Conservation (phyloP, 768 basidiomycete species). For the Tulasnella sp. region DNA sequence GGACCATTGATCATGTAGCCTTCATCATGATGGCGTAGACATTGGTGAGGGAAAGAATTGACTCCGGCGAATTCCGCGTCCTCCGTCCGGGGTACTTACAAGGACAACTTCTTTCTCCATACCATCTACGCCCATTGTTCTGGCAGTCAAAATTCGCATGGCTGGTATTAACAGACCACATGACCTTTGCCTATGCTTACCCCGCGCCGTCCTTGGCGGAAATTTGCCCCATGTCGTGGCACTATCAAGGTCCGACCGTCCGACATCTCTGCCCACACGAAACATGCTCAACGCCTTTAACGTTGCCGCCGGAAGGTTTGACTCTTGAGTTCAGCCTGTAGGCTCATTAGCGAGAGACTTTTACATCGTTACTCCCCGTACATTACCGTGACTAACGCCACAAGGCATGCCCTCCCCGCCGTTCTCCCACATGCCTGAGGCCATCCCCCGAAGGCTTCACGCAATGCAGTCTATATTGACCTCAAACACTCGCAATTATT, state of each 20-base stretch:
- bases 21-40: background rate
- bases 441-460: background rate
- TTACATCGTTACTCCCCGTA: background rate
- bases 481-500: background rate
- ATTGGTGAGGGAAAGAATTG: background rate
- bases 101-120: constrained; percentile 1
- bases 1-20: background rate
- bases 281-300: background rate
- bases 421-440: constrained; percentile 9
- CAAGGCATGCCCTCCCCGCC: constrained; percentile 4
- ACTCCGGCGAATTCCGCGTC: background rate
- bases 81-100: background rate
- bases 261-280: background rate
- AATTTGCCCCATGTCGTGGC: background rate
- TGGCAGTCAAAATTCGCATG: constrained; percentile 7
- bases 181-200: background rate
- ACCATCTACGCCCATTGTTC: background rate
- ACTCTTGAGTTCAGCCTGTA: background rate
- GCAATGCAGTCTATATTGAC: constrained; percentile 1
- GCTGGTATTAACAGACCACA: background rate
- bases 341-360: background rate
- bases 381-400: background rate
- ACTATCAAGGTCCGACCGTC: background rate
- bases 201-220: background rate
- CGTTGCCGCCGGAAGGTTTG: constrained; percentile 7